A percentile compares a stretch with the other conserved stretches of the same genome.
These are phyloP conservation scores for Taphrina populina DNA, from an alignment of 1,139 yeast species.

Conservation along the genomic window DNA sequence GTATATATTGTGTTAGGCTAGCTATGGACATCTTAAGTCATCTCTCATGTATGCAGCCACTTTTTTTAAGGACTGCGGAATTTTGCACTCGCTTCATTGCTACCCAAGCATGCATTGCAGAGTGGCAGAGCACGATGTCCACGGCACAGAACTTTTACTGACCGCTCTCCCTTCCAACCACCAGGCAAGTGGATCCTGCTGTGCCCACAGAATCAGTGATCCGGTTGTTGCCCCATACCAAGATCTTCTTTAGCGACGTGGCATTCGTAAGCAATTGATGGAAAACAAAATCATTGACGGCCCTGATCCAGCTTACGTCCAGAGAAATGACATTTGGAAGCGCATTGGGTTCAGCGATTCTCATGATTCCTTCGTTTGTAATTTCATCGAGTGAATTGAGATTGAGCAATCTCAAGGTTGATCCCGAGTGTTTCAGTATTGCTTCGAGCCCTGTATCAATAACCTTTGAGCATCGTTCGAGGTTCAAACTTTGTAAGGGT, in stretches of 20 bases:
- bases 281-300: conserved; percentile 33
- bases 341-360: conserved; percentile 42
- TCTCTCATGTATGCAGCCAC: too few species aligned
- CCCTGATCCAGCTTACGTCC: conserved; percentile 34
- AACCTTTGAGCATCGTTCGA: conserved; percentile 65
- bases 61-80: too few species aligned
- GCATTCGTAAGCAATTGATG: conserved; percentile 18
- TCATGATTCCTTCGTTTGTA: conserved; percentile 54
- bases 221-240: conserved; percentile 35
- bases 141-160: too few species aligned
- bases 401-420: conserved; percentile 65
- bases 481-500: conserved; percentile 61
- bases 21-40: too few species aligned
- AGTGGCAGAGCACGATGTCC: too few species aligned
- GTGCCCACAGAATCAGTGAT: conserved; percentile 21
- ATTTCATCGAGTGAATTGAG: conserved; percentile 69
- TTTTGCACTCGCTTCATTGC: too few species aligned
- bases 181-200: conserved; percentile 12
- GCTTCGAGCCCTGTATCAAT: conserved; percentile 63
- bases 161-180: conserved; percentile 27
- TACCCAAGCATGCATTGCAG: too few species aligned
- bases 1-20: too few species aligned
- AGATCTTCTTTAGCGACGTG: conserved; percentile 24
- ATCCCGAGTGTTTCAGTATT: conserved; percentile 61
- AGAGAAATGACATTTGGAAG: conserved; percentile 18